Base-by-base conservation (phyloP, 345 rosid species). In the Litchi chinensis region DNA sequence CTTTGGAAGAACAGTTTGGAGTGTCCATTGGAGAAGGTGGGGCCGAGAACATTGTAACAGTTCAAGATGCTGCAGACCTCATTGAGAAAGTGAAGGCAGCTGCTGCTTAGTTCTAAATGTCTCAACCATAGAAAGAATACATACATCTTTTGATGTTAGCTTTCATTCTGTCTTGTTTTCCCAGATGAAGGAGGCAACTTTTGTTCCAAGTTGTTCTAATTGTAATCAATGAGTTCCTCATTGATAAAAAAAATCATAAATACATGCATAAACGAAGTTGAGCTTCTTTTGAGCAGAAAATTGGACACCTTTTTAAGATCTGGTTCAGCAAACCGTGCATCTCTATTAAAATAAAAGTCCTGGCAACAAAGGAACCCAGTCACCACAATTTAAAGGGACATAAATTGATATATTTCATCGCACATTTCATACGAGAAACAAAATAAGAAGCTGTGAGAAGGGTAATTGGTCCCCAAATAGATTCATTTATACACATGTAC, bases 31-130 rank as follows among this genome's bases (percentile, higher is more conserved):
- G 94, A 66, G 92, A 88, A 85, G 83, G 77, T 7, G 93, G 93
- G 24, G 92, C 91, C 0, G 88, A 91, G 82, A 85, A 88, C 83
- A 85, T 87, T 19, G 73, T 79, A 6, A 91, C 91, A 4, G 89
- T 89, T 79, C 89, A 87, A 79, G 92, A 89, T 21, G 95, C 95
- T 6, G 93, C 95, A 1, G 88, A 87, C 83, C 85, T 91, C 76
- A 86, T 91, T 13, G 86, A 85, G 83, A 87, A 89, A 81, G 88
- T 91, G 68, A 86, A 84, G 83, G 81, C 87, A 4, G 82, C 84
- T 0, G 62, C 87, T 2, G 72, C 80, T 69, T 80, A 81, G 68
- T 28, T 46, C 65, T 65, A 21, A 54, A 32, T 54, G 8, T 8
- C 7, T 19, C 22, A 28, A 43, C 21, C 24, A 5, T 21, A 16